phyloP scores from a whole-genome alignment of 176 grass and related monocot genomes.

The Rhipidocladum racemiflorum region DNA sequence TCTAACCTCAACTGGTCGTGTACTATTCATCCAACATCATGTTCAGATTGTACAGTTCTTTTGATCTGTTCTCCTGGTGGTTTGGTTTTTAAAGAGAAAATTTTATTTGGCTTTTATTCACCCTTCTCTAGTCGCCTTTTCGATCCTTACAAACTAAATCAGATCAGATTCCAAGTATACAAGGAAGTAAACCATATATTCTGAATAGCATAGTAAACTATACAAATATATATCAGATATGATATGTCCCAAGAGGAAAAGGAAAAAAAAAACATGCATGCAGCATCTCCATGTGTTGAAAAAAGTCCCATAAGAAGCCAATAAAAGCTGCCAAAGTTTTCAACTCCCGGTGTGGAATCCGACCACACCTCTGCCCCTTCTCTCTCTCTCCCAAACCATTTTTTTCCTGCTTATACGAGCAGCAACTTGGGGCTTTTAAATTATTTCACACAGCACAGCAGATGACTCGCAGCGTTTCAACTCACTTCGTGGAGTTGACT shows the following conservation, averaged over 20 bases:
- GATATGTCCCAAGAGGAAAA: neutral
- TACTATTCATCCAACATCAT: no score
- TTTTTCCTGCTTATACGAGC: slow-evolving; percentile 22
- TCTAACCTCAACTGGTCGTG: no score
- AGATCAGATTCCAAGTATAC: neutral
- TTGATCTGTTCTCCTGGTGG: no score
- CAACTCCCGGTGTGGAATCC: slow-evolving; percentile 44
- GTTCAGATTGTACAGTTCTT: no score
- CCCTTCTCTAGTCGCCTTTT: no score
- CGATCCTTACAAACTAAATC: neutral
- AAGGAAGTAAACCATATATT: neutral
- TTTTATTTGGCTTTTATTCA: no score
- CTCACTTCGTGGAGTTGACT: slow-evolving; percentile 37
- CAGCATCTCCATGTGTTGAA: slow-evolving; percentile 29
- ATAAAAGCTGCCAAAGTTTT: slow-evolving; percentile 35
- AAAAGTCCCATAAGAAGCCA: slow-evolving; percentile 48
- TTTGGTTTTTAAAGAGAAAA: no score
- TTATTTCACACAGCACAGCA: slow-evolving; percentile 39
- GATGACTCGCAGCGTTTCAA: slow-evolving; percentile 24
- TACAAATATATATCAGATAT: neutral
- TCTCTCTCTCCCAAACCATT: neutral
- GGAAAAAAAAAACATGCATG: neutral
- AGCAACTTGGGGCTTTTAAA: slow-evolving; percentile 42
- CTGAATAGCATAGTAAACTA: neutral
- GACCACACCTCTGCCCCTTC: slow-evolving; percentile 23